These are phyloP conservation scores for Leccinum cinnamomeum DNA, from an alignment of 1,284 basidiomycete species.

Conservation along the genomic window DNA sequence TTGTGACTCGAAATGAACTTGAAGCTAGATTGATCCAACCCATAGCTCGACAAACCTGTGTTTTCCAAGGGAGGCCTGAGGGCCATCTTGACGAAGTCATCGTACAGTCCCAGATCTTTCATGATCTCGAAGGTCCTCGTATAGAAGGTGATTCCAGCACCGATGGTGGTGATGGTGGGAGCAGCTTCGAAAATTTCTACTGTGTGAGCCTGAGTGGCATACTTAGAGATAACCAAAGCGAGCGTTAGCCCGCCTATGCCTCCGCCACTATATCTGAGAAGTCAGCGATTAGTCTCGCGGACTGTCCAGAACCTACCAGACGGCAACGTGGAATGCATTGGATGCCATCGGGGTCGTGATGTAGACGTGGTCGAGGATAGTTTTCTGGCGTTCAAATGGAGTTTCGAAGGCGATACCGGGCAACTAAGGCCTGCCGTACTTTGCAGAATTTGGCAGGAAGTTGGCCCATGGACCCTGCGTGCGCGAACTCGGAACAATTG, in stretches of 20 bases:
- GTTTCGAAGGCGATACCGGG: neutral
- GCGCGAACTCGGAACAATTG: neutral
- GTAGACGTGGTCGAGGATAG: neutral
- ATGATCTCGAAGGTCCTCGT: conserved; percentile 37
- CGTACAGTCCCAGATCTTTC: conserved; percentile 34
- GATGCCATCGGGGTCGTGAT: neutral
- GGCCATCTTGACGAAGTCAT: conserved; percentile 17
- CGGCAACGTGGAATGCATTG: neutral
- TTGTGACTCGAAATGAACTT: neutral
- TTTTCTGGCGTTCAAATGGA: neutral
- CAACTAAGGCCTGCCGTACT: neutral
- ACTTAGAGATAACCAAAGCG: conserved; percentile 35
- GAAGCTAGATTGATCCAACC: neutral
- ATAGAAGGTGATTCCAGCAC: conserved; percentile 39
- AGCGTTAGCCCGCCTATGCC: conserved; percentile 41
- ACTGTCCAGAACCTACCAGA: neutral
- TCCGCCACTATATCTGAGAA: conserved; percentile 33
- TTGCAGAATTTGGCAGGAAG: neutral
- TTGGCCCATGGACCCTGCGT: neutral
- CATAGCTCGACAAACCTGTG: conserved; percentile 9
- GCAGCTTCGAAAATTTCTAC: conserved; percentile 39
- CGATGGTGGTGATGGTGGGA: conserved; percentile 36
- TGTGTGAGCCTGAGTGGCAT: conserved; percentile 10
- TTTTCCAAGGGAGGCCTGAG: conserved; percentile 13
- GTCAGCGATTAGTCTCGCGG: neutral